These are phyloP conservation scores for Eragrostis curvula DNA, from an alignment of 176 grass and related monocot species.

Conservation along the genomic window DNA sequence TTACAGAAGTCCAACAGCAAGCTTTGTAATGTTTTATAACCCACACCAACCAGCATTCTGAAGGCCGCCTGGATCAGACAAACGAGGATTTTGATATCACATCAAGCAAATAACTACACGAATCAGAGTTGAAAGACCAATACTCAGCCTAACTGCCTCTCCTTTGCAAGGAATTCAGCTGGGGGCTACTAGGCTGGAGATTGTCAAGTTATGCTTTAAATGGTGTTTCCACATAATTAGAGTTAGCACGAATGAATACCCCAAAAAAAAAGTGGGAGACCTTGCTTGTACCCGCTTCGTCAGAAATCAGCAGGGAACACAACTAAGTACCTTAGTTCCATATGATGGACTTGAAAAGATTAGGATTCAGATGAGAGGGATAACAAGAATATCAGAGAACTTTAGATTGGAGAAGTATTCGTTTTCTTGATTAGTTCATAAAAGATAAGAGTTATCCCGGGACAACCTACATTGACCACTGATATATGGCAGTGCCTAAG, in stretches of 20 bases:
- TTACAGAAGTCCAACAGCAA: constrained; percentile 96
- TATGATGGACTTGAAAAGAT: not conserved
- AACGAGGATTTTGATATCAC: constrained; percentile 27
- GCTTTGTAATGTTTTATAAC: constrained; percentile 95
- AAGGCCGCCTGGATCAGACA: constrained; percentile 79
- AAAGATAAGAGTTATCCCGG: not conserved
- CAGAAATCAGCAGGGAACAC: constrained; percentile 21
- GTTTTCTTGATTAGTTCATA: not conserved
- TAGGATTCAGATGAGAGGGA: not conserved
- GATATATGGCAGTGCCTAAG: not conserved
- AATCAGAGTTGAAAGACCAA: constrained; percentile 2
- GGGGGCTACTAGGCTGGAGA: not conserved
- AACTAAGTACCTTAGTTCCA: not conserved
- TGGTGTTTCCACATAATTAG: constrained; percentile 5
- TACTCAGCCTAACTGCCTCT: not conserved
- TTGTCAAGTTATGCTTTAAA: not conserved
- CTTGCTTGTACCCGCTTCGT: constrained; percentile 20
- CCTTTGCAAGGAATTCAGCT: constrained; percentile 18
- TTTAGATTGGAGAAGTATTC: not conserved
- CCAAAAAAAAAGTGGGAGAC: not conserved
- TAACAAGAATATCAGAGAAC: not conserved
- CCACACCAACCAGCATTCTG: constrained; percentile 80
- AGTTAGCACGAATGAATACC: not conserved
- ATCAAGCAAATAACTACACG: constrained; percentile 31
- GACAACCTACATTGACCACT: not conserved